Evolutionary conservation across 345 rosid species (phyloP), one percentile per base, ranked within the genome.

Genomic region (Clarkia xantiana): DNA sequence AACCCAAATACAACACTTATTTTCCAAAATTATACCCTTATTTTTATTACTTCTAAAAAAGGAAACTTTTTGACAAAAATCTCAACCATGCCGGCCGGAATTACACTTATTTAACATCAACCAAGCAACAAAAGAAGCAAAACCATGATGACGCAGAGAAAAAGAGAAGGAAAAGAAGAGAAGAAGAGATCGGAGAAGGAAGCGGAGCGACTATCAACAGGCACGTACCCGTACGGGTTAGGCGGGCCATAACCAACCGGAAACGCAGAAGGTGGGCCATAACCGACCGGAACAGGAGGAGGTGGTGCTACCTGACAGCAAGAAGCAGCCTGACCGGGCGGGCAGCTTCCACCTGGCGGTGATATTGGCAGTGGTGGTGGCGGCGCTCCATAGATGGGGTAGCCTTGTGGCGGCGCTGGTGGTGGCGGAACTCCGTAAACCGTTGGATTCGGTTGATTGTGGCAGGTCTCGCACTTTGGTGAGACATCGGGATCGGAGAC

Each of bases 291-390:
- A 17, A 40, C 12, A 11, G 19, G 56, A 18, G 17, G 55, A 16
- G 17, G 44, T 16, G 34, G 45, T 29, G 36, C 36, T 29, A 29
- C 36, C 46, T 23, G 52, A 16, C 60, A 57, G 14, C 60, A 57
- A 42, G 48, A 23, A n/a, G 45, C 12, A 12, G 40, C 14, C 38
- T 57, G 54, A 19, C 62, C 62, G 1, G 55, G 62, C 14, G 54
- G 55, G 49, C 55, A 58, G 22, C 42, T 47, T 14, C 42, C n/a
- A 22, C 41, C 43, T 1, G 44, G 48, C 9, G 54, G 54, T 2
- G 61, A 54, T 7, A 12, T 5, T 0, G 25, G 42, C 4, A 49
- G 58, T 3, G 56, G 56, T 2, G 55, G 55, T 0, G 44, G 52
- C 11, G 44, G 51, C 3, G 23, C 42, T 45, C 51, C 51, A 45